These are phyloP conservation scores for Plenodomus tracheiphilus DNA, from an alignment of 2,329 filamentous ascomycete species.

Conservation along the genomic window DNA sequence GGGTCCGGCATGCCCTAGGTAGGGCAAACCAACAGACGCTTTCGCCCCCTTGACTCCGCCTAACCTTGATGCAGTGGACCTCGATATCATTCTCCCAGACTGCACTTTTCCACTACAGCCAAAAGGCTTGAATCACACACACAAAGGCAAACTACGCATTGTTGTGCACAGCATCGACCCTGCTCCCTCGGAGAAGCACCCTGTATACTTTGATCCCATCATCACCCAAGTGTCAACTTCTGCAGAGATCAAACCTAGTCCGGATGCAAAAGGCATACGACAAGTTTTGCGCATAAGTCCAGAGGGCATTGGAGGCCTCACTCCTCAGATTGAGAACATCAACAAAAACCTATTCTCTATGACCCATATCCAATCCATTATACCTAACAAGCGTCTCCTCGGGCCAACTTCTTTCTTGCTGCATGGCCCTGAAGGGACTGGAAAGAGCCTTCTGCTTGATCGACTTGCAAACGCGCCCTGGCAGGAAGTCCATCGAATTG, in stretches of 20 bases:
- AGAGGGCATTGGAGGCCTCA: slow-evolving; percentile 68
- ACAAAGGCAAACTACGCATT: slow-evolving; percentile 61
- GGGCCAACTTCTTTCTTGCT: slow-evolving; percentile 66
- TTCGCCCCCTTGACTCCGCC: slow-evolving; percentile 1
- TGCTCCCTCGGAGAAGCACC: slow-evolving; percentile 24
- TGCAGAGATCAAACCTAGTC: slow-evolving; percentile 11
- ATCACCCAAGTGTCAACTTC: slow-evolving; percentile 25
- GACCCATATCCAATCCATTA: slow-evolving; percentile 15
- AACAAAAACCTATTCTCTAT: slow-evolving; percentile 64
- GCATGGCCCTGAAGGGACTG: slow-evolving; percentile 81
- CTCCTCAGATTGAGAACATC: slow-evolving; percentile 64
- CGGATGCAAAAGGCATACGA: slow-evolving; percentile 11
- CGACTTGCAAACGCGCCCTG: slow-evolving; percentile 68
- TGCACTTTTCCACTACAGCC: slow-evolving; percentile 67
- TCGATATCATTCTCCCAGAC: slow-evolving; percentile 71
- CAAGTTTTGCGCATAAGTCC: slow-evolving; percentile 35
- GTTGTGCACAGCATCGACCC: slow-evolving; percentile 60
- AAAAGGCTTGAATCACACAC: slow-evolving; percentile 53
- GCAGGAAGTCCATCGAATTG: slow-evolving; percentile 68
- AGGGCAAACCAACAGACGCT: slow-evolving; percentile 5
- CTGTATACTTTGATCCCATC: slow-evolving; percentile 36
- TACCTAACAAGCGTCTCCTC: slow-evolving; percentile 31
- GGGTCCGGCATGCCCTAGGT: slow-evolving; percentile 39
- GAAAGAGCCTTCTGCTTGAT: slow-evolving; percentile 76
- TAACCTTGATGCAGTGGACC: slow-evolving; percentile 52